Evolutionary conservation across 2,329 filamentous ascomycete genomes (phyloP).

Genomic region (Tolypocladium guangdongense): DNA sequence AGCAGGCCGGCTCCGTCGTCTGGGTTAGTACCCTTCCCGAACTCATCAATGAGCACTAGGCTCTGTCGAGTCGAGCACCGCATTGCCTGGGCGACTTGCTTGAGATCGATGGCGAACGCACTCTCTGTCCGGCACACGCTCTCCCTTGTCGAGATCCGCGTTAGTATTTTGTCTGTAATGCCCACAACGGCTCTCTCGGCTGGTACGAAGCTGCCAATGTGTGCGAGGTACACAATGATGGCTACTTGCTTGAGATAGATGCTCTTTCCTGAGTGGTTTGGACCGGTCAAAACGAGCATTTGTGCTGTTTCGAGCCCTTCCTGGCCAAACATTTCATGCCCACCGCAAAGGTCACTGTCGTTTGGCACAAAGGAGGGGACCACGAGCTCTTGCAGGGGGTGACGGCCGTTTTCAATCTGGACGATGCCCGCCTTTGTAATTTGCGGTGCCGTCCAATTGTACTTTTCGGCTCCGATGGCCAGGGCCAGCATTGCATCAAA

Average conservation of each 20-base stretch:
- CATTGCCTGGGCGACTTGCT: constrained; percentile 71
- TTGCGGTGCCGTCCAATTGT: constrained; percentile 58
- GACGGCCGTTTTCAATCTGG: constrained; percentile 66
- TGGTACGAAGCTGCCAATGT: constrained; percentile 87
- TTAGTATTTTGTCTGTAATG: constrained; percentile 85
- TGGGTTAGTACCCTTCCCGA: constrained; percentile 55
- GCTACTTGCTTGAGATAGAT: constrained; percentile 91
- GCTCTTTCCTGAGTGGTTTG: constrained; percentile 95
- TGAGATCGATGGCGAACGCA: constrained; percentile 66
- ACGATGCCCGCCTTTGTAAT: constrained; percentile 63
- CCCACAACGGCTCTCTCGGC: constrained; percentile 68
- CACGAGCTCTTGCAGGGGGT: constrained; percentile 76
- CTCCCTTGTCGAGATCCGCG: constrained; percentile 67
- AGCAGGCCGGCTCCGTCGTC: constrained; percentile 49
- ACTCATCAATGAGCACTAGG: constrained; percentile 86
- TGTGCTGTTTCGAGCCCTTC: constrained; percentile 24
- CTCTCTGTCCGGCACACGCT: constrained; percentile 49
- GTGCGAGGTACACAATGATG: constrained; percentile 82
- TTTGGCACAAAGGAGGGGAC: constrained; percentile 78
- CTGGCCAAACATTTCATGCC: constrained; percentile 22
- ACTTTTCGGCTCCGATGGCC: constrained; percentile 62
- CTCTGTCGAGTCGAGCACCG: constrained; percentile 65
- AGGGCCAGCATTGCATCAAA: constrained; percentile 79
- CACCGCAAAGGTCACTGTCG: constrained; percentile 58
- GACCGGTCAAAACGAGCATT: constrained; percentile 76